These are phyloP conservation scores for Lactarius sanguifluus DNA, from an alignment of 768 basidiomycete species.

Conservation along the genomic window DNA sequence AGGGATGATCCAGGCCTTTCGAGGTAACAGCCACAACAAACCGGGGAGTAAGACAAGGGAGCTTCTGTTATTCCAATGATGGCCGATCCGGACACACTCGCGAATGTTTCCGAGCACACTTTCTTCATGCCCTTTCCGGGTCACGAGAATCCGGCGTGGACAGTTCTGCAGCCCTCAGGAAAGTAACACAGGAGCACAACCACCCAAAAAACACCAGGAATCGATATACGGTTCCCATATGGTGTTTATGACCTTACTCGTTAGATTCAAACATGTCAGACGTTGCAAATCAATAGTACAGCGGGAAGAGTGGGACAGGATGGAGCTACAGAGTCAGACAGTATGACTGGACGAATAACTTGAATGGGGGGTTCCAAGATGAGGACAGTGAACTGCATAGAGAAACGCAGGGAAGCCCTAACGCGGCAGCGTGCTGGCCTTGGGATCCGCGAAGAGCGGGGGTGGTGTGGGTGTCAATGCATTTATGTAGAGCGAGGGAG, in stretches of 20 bases:
- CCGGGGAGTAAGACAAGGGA: background rate
- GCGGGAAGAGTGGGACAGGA: background rate
- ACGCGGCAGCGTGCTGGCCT: background rate
- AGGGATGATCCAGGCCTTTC: background rate
- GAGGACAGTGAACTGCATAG: background rate
- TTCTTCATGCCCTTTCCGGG: background rate
- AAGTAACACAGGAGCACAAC: background rate
- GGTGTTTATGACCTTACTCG: background rate
- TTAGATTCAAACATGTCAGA: slow-evolving; percentile 10
- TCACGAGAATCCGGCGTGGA: background rate
- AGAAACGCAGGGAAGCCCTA: background rate
- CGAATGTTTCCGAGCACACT: background rate
- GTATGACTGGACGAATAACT: background rate
- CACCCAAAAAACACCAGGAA: background rate
- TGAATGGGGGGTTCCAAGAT: background rate
- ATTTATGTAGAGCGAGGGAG: background rate
- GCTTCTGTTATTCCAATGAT: background rate
- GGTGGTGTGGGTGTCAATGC: background rate
- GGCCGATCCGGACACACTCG: background rate
- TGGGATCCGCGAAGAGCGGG: slow-evolving; percentile 2
- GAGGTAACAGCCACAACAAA: background rate
- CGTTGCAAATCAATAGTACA: background rate
- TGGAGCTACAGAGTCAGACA: slow-evolving; percentile 15
- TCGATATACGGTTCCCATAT: background rate
- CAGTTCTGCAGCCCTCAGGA: no score